These are phyloP conservation scores for Tetrahymena borealis DNA, from an alignment of 73 alveolate species.

Conservation along the genomic window DNA sequence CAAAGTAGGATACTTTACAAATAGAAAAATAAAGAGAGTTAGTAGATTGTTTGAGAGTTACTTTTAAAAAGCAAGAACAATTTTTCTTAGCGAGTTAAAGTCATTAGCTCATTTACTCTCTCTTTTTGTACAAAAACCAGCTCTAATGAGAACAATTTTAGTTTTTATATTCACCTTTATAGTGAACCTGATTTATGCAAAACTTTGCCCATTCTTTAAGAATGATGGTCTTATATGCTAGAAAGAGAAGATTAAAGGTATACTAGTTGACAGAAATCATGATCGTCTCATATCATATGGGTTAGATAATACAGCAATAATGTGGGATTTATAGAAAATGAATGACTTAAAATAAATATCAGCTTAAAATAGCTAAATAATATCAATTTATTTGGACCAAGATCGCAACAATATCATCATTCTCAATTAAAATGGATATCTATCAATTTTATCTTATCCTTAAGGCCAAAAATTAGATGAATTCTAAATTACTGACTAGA, in stretches of 20 bases:
- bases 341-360: not conserved
- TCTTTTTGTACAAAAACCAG: not conserved
- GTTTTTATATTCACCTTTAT: not conserved
- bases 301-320: not conserved
- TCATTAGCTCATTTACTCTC: not conserved
- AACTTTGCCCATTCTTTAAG: not conserved
- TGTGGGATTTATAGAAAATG: not conserved
- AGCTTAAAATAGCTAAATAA: not conserved
- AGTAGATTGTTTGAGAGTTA: not conserved
- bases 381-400: not conserved
- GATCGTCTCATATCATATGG: not conserved
- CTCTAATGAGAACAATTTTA: not conserved
- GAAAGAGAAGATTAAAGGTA: not conserved
- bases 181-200: not conserved
- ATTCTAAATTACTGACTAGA: not conserved
- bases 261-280: not conserved
- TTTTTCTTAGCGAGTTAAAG: not conserved
- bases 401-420: not conserved
- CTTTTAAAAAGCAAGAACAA: not conserved
- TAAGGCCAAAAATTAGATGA: not conserved
- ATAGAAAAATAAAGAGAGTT: not conserved
- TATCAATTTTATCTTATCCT: not conserved
- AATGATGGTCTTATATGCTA: not conserved
- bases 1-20: constrained; percentile 1
- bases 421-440: not conserved